These are phyloP conservation scores for Mycena crocata DNA, from an alignment of 768 basidiomycete species.

Conservation along the genomic window DNA sequence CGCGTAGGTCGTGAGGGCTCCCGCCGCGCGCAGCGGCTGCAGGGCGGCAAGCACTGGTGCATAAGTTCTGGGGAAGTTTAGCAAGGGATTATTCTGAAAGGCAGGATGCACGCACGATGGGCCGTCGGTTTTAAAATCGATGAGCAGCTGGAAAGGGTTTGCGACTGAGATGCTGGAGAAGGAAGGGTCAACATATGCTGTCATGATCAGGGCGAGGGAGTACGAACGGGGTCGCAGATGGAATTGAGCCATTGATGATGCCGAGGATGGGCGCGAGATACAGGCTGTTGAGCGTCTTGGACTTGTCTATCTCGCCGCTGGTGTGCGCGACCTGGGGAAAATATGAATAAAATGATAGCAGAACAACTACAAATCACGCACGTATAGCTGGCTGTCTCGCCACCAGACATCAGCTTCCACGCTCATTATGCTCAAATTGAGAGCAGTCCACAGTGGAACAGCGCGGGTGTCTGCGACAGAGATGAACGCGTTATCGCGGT, in stretches of 20 bases:
- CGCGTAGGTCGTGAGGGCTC: slow-evolving; percentile 50
- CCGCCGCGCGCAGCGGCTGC: slow-evolving; percentile 48
- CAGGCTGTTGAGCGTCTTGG: slow-evolving; percentile 49
- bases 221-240: slow-evolving; percentile 36
- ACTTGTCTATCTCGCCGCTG: slow-evolving; percentile 43
- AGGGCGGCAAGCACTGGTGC: slow-evolving; percentile 48
- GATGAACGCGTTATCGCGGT: background rate
- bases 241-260: slow-evolving; percentile 42
- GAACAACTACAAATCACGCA: slow-evolving; percentile 28
- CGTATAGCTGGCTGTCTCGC: slow-evolving; percentile 48
- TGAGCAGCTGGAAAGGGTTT: slow-evolving; percentile 49
- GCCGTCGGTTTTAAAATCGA: slow-evolving; percentile 56
- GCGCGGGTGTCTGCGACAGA: slow-evolving; percentile 47
- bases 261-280: slow-evolving; percentile 49
- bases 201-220: too few relatives aligned
- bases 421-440: slow-evolving; percentile 53
- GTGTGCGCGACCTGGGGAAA: slow-evolving; percentile 50
- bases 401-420: slow-evolving; percentile 56
- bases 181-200: background rate
- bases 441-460: slow-evolving; percentile 50
- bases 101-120: slow-evolving; percentile 25
- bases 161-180: slow-evolving; percentile 34
- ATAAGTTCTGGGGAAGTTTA: slow-evolving; percentile 34
- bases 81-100: background rate
- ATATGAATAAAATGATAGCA: background rate